phyloP scores from a whole-genome alignment of 1,284 basidiomycete genomes.

The Ganoderma resinaceum region DNA sequence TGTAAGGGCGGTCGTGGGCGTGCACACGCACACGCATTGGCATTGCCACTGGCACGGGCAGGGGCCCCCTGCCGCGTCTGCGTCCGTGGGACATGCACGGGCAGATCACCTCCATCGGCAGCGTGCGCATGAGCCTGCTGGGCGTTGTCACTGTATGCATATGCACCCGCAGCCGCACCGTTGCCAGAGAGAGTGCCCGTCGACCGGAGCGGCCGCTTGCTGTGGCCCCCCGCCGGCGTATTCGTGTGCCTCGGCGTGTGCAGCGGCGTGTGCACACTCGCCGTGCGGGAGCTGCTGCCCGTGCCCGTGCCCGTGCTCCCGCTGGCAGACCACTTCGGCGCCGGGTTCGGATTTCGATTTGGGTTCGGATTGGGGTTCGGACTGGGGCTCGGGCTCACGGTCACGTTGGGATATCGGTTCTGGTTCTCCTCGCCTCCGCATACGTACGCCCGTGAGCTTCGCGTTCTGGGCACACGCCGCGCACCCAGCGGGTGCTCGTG shows the following conservation, averaged over 20 bases:
- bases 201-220: slow-evolving; percentile 4
- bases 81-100: background rate
- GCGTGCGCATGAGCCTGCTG: background rate
- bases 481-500: background rate
- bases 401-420: background rate
- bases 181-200: background rate
- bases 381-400: background rate
- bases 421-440: slow-evolving; percentile 10
- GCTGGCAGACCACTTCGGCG: background rate
- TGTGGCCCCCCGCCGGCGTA: background rate
- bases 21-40: background rate
- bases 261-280: background rate
- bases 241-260: too few relatives aligned
- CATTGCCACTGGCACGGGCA: background rate
- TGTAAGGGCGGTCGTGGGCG: background rate
- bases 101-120: background rate
- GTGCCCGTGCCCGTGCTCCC: slow-evolving; percentile 1
- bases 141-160: background rate
- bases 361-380: background rate
- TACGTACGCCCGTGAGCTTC: slow-evolving; percentile 7
- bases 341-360: too few relatives aligned
- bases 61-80: background rate
- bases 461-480: background rate
- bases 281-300: slow-evolving; percentile 1
- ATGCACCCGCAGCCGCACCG: background rate